Evolutionary conservation across 2,329 filamentous ascomycete genomes (phyloP).

Genomic region (Bipolaris cookei): DNA sequence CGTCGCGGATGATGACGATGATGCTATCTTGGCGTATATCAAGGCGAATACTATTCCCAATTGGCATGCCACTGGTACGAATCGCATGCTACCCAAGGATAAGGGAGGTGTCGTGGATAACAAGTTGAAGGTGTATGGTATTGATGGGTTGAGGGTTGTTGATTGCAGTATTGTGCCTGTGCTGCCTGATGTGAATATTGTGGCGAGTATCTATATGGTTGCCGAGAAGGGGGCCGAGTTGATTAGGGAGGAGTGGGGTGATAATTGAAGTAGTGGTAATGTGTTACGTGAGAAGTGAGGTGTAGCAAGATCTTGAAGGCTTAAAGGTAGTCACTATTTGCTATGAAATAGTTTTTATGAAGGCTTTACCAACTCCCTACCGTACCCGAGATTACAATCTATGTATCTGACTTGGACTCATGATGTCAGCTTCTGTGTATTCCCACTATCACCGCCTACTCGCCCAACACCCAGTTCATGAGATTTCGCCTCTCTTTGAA

Average conservation of each 20-base stretch:
- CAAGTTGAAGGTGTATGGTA: conserved; percentile 41
- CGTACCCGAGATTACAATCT: too few species aligned
- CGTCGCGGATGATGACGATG: conserved; percentile 35
- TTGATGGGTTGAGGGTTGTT: conserved; percentile 40
- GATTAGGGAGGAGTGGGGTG: conserved; percentile 31
- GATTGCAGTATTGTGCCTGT: conserved; percentile 43
- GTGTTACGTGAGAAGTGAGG: too few species aligned
- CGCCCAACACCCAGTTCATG: too few species aligned
- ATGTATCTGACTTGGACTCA: too few species aligned
- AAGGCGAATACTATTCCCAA: conserved; percentile 29
- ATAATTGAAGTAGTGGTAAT: neutral
- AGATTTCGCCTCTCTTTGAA: too few species aligned
- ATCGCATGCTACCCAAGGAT: conserved; percentile 38
- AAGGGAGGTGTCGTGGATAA: conserved; percentile 43
- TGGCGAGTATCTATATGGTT: conserved; percentile 34
- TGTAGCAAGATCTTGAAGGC: too few species aligned
- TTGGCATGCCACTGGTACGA: conserved; percentile 47
- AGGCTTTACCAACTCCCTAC: too few species aligned
- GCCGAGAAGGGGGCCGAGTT: conserved; percentile 38
- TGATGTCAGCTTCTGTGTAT: too few species aligned
- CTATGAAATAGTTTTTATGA: too few species aligned
- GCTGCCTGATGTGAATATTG: conserved; percentile 30
- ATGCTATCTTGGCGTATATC: conserved; percentile 37
- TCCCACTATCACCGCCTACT: too few species aligned
- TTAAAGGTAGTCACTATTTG: too few species aligned